Conservation (phyloP, 2,329 filamentous ascomycete genomes). For the Geosmithia putterillii region DNA sequence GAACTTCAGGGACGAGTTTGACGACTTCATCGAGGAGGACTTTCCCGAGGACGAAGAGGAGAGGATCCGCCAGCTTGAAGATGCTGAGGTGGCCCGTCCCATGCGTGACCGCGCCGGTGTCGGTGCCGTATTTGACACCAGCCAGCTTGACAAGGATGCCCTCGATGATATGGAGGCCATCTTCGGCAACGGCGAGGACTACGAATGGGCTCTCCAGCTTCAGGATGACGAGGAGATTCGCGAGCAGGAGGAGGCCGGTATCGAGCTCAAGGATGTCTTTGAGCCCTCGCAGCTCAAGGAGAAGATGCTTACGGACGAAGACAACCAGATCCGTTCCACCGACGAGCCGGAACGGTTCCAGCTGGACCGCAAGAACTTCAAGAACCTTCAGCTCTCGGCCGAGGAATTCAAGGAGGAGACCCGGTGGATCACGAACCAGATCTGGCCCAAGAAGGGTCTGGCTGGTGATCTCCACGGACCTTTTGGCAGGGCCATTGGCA, state of each 20-base stretch:
- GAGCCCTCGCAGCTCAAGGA: conserved; percentile 91
- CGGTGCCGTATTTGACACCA: conserved; percentile 60
- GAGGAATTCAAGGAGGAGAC: conserved; percentile 87
- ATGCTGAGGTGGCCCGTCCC: conserved; percentile 78
- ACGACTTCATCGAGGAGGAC: conserved; percentile 95
- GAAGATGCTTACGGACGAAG: conserved; percentile 88
- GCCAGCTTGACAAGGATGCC: conserved; percentile 81
- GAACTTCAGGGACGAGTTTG: conserved; percentile 65
- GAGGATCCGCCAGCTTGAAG: conserved; percentile 62
- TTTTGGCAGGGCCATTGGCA: conserved; percentile 78
- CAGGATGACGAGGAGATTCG: conserved; percentile 79
- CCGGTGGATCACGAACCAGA: conserved; percentile 78
- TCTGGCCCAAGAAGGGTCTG: conserved; percentile 79
- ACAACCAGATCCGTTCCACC: conserved; percentile 76
- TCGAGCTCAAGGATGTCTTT: conserved; percentile 96
- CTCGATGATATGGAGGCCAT: conserved; percentile 94
- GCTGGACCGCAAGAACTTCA: conserved; percentile 79
- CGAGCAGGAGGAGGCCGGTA: conserved; percentile 65
- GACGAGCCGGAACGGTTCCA: conserved; percentile 95
- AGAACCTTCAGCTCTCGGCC: conserved; percentile 63
- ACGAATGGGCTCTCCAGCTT: conserved; percentile 83
- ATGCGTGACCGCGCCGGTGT: conserved; percentile 50
- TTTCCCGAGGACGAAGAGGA: conserved; percentile 80
- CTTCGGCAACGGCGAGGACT: conserved; percentile 91
- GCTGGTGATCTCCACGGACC: conserved; percentile 61